Conservation (phyloP, 129 eudicot genomes). For the Artemisia annua region DNA sequence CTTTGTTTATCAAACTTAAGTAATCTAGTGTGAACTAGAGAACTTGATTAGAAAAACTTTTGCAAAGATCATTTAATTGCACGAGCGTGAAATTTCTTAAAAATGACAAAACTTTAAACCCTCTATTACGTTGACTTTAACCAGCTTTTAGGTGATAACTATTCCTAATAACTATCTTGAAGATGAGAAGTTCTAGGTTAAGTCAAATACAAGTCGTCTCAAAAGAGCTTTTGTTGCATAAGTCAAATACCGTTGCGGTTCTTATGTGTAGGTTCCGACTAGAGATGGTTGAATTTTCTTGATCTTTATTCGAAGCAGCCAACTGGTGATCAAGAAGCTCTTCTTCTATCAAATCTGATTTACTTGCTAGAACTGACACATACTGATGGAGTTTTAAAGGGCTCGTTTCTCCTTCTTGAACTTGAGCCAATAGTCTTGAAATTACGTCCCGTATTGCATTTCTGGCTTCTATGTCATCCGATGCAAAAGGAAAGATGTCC, state of each 20-base stretch:
- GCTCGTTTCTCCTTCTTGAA: constrained; percentile 50
- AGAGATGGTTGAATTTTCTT: constrained; percentile 32
- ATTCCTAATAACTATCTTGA: too few relatives aligned
- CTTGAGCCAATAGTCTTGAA: constrained; percentile 50
- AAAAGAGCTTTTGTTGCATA: too few relatives aligned
- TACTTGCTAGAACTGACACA: constrained; percentile 54
- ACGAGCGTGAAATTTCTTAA: too few relatives aligned
- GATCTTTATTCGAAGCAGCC: constrained; percentile 40
- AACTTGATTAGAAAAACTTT: too few relatives aligned
- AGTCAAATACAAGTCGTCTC: too few relatives aligned
- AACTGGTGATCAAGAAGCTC: constrained; percentile 62
- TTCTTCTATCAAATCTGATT: constrained; percentile 74
- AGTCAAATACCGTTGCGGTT: constrained; percentile 6
- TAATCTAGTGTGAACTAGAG: too few relatives aligned
- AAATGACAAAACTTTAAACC: too few relatives aligned
- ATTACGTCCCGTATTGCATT: constrained; percentile 79
- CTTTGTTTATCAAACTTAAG: too few relatives aligned
- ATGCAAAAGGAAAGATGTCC: constrained; percentile 75
- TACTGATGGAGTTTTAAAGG: constrained; percentile 37
- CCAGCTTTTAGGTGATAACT: too few relatives aligned
- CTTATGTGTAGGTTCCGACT: constrained; percentile 33
- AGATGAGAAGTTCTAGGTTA: too few relatives aligned
- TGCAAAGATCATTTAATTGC: too few relatives aligned
- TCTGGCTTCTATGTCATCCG: constrained; percentile 79
- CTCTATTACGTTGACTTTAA: too few relatives aligned